These are phyloP conservation scores for Coemansia sp. DNA, from an alignment of 192 early-diverging fungal genomes.

Conservation along the genomic window DNA sequence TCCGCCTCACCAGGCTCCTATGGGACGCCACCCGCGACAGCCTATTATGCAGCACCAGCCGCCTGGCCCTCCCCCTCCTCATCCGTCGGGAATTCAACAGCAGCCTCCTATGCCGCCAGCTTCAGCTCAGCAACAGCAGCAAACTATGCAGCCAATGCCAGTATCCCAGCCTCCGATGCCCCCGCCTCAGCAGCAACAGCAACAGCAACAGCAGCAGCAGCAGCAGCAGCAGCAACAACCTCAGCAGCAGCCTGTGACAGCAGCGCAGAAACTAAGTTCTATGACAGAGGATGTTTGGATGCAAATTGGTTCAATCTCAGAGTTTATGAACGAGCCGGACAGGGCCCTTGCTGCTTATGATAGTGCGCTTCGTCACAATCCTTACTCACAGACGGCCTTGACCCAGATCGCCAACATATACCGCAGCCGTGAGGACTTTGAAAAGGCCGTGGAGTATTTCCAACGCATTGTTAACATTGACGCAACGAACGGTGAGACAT, in stretches of 20 bases:
- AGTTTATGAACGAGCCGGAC: slow-evolving; percentile 77
- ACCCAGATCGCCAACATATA: slow-evolving; percentile 82
- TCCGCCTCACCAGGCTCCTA: slow-evolving; percentile 24
- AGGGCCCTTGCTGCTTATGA: slow-evolving; percentile 86
- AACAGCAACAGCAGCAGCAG: slow-evolving; percentile 12
- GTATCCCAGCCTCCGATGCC: slow-evolving; percentile 7
- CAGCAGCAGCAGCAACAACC: slow-evolving; percentile 15
- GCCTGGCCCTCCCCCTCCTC: slow-evolving; percentile 19
- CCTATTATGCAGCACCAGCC: slow-evolving; percentile 17
- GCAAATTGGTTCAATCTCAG: slow-evolving; percentile 60
- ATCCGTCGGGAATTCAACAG: slow-evolving; percentile 11
- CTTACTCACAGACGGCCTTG: slow-evolving; percentile 81
- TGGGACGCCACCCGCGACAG: slow-evolving; percentile 28
- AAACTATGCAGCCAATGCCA: slow-evolving; percentile 6
- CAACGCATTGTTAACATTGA: slow-evolving; percentile 83
- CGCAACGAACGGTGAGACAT: slow-evolving; percentile 86
- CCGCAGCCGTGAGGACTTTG: slow-evolving; percentile 79
- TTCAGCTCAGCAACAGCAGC: slow-evolving; percentile 10
- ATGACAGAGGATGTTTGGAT: slow-evolving; percentile 49
- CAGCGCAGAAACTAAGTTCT: slow-evolving; percentile 42
- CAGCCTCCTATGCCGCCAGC: slow-evolving; percentile 2
- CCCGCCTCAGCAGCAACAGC: slow-evolving; percentile 15
- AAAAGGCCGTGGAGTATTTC: slow-evolving; percentile 87
- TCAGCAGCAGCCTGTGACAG: slow-evolving; percentile 28
- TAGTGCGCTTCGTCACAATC: slow-evolving; percentile 87